Evolutionary conservation across 2,329 filamentous ascomycete genomes (phyloP).

Genomic region (Xylariaceae sp.): DNA sequence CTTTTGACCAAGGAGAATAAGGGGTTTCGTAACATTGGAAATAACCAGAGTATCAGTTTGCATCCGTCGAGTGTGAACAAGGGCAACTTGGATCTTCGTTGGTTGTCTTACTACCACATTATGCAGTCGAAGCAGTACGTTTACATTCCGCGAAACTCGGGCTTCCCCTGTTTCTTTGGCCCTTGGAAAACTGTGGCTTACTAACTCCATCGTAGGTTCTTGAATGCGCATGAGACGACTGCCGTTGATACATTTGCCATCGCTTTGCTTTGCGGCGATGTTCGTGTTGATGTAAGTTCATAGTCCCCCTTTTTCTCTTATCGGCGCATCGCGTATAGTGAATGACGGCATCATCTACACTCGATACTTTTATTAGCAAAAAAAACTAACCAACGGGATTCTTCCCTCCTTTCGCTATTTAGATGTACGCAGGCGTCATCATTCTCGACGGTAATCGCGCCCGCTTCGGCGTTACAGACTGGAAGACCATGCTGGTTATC

Average conservation of each 20-base stretch:
- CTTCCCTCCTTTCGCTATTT: background rate
- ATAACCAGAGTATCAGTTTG: constrained; percentile 84
- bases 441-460: constrained; percentile 82
- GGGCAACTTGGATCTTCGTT: constrained; percentile 59
- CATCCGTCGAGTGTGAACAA: constrained; percentile 90
- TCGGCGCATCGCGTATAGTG: no score
- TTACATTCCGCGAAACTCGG: background rate
- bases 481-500: constrained; percentile 86
- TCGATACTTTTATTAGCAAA: background rate
- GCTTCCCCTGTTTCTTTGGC: background rate
- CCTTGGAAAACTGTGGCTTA: background rate
- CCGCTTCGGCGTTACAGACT: constrained; percentile 76
- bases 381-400: constrained; percentile 6
- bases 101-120: constrained; percentile 93
- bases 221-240: constrained; percentile 87
- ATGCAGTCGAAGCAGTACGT: constrained; percentile 82
- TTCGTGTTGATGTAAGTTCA: constrained; percentile 67
- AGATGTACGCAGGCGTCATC: constrained; percentile 83
- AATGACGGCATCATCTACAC: no score
- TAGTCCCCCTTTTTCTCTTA: background rate
- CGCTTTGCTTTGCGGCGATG: constrained; percentile 79
- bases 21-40: constrained; percentile 84
- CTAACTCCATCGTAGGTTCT: constrained; percentile 48
- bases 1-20: constrained; percentile 75
- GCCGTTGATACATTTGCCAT: constrained; percentile 76